A percentile compares a stretch with the other conserved stretches of the same genome.
Evolutionary conservation across 176 grass and related monocot genomes (phyloP).

Genomic region (Alloteropsis semialata): DNA sequence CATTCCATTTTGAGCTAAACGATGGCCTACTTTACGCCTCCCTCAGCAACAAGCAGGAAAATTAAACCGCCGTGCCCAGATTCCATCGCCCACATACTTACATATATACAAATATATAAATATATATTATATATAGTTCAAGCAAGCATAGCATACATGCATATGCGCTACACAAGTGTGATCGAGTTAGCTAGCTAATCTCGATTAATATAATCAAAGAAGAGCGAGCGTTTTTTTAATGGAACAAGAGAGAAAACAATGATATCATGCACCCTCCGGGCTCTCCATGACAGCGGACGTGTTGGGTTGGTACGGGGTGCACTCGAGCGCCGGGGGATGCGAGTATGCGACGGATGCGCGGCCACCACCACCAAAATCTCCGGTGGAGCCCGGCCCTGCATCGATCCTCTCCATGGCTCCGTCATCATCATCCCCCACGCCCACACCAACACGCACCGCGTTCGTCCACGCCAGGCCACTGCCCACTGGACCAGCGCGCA

Average conservation of each 20-base stretch:
- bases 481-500: background rate
- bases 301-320: conserved; percentile 48
- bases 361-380: background rate
- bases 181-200: background rate
- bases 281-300: conserved; percentile 28
- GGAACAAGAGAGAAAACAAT: background rate
- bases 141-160: no score
- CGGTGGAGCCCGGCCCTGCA: background rate
- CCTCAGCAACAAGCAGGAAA: background rate
- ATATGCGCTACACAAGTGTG: background rate
- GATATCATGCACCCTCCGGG: background rate
- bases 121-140: no score
- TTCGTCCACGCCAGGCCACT: background rate
- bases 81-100: background rate
- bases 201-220: background rate
- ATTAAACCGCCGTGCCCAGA: background rate
- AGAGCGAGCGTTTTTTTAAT: background rate
- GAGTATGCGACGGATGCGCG: background rate
- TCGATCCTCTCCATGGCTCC: background rate
- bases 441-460: background rate
- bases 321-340: conserved; percentile 31
- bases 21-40: background rate
- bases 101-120: no score
- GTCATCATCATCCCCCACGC: background rate
- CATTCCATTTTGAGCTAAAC: background rate